Percentiles rank a stretch among this genome's conserved stretches.
These are phyloP conservation scores for Friedmanniomyces simplex DNA, from an alignment of 495 filamentous ascomycete species.

Conservation along the genomic window DNA sequence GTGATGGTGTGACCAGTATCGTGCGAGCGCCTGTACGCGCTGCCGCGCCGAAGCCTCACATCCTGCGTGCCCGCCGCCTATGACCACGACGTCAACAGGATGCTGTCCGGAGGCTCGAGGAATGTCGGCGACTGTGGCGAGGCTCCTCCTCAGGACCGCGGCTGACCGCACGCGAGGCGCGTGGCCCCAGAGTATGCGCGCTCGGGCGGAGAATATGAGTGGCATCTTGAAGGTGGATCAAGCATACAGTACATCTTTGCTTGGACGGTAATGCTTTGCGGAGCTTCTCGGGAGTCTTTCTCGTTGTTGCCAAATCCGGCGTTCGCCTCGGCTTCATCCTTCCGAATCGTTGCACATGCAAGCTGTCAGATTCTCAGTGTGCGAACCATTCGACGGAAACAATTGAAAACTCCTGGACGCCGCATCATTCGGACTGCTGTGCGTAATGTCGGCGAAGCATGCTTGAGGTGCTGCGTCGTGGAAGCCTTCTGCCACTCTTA, in stretches of 20 bases:
- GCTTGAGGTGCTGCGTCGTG: not conserved
- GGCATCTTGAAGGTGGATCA: not conserved
- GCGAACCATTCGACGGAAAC: not conserved
- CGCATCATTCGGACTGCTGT: not conserved
- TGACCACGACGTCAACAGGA: constrained; percentile 73
- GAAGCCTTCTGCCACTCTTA: not conserved
- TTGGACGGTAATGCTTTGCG: not conserved
- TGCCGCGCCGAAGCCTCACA: constrained; percentile 86
- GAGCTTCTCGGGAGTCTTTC: not conserved
- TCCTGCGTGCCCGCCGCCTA: constrained; percentile 92
- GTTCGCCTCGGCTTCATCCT: no score
- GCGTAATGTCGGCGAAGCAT: not conserved
- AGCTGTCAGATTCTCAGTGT: not conserved
- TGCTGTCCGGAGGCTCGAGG: not conserved
- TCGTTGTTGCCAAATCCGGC: no score
- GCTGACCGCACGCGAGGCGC: constrained; percentile 33
- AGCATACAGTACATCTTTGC: not conserved
- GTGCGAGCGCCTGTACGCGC: constrained; percentile 84
- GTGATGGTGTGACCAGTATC: constrained; percentile 73
- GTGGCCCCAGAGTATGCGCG: constrained; percentile 33
- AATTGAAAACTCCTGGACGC: not conserved
- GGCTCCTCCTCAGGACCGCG: constrained; percentile 16
- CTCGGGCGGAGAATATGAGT: constrained; percentile 13
- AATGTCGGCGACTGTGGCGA: constrained; percentile 30
- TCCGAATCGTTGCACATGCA: not conserved